A percentile compares a stretch with the other conserved stretches of the same genome.
These are phyloP conservation scores for Termitomyces sp. DNA, from an alignment of 768 basidiomycete species.

Conservation along the genomic window DNA sequence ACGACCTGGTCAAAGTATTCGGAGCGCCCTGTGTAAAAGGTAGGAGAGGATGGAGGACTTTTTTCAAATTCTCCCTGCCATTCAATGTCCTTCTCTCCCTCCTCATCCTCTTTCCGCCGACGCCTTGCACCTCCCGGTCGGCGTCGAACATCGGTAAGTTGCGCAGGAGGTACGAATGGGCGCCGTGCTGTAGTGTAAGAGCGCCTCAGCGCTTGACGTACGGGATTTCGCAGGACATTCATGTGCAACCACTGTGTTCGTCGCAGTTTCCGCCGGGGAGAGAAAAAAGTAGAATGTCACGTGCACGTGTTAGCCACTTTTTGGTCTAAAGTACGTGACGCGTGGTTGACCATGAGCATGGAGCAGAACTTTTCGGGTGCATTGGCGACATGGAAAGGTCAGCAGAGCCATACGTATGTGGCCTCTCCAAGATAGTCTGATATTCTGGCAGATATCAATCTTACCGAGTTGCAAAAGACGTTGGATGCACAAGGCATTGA, in stretches of 20 bases:
- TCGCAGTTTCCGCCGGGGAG: not conserved
- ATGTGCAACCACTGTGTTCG: slow-evolving; percentile 10
- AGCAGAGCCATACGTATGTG: slow-evolving; percentile 10
- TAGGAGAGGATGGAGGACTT: slow-evolving; percentile 55
- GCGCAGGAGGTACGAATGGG: slow-evolving; percentile 30
- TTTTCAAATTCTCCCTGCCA: slow-evolving; percentile 15
- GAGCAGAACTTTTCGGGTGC: slow-evolving; percentile 93
- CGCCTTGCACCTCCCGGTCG: slow-evolving; percentile 9
- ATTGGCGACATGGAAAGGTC: slow-evolving; percentile 88
- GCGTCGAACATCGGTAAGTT: slow-evolving; percentile 15
- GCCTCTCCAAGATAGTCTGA: not conserved
- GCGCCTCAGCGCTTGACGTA: slow-evolving; percentile 17
- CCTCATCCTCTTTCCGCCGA: slow-evolving; percentile 11
- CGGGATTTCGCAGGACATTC: slow-evolving; percentile 22
- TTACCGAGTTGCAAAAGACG: slow-evolving; percentile 87
- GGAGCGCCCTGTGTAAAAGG: slow-evolving; percentile 80
- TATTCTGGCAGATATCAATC: slow-evolving; percentile 64
- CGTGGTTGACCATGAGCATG: slow-evolving; percentile 18
- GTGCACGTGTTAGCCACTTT: slow-evolving; percentile 15
- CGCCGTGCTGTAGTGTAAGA: slow-evolving; percentile 17
- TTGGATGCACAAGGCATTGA: slow-evolving; percentile 92
- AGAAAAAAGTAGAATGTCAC: slow-evolving; percentile 16
- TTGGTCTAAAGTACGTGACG: slow-evolving; percentile 1
- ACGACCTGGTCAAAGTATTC: slow-evolving; percentile 69
- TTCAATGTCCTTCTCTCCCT: slow-evolving; percentile 8